These are phyloP conservation scores for Beverwykella pulmonaria DNA, from an alignment of 495 filamentous ascomycete genomes.

Conservation along the genomic window DNA sequence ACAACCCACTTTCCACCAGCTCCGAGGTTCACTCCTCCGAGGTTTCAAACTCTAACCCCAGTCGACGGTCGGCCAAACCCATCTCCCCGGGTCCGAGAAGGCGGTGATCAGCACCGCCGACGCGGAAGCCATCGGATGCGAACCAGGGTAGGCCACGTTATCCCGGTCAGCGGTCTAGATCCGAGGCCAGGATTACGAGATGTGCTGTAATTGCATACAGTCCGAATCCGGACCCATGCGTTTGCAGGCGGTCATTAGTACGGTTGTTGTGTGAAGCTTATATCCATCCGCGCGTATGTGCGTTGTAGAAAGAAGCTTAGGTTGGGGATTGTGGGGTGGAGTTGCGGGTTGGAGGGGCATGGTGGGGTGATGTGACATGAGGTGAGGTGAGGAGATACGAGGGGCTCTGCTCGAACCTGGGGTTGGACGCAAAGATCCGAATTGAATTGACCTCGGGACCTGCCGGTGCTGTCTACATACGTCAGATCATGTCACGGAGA, in stretches of 20 bases:
- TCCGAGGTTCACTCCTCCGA: background rate
- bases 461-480: too few species aligned
- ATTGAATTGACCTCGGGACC: too few species aligned
- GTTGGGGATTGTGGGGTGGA: too few species aligned
- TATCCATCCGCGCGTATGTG: too few species aligned
- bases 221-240: background rate
- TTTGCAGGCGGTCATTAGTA: background rate
- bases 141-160: slow-evolving; percentile 4
- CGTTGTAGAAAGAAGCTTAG: too few species aligned
- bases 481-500: too few species aligned
- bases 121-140: slow-evolving; percentile 1
- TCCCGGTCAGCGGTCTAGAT: background rate
- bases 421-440: too few species aligned
- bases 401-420: too few species aligned
- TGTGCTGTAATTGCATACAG: background rate
- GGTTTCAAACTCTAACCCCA: background rate
- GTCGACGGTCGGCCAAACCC: background rate
- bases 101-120: background rate
- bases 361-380: too few species aligned
- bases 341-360: too few species aligned
- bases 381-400: too few species aligned
- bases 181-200: background rate
- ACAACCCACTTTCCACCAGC: background rate
- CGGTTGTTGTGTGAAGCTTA: background rate
- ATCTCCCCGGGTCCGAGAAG: background rate